Evolutionary conservation across 768 basidiomycete species (phyloP), one percentile per base, ranked within the genome.

Genomic region (Tylopilus vinaceipallidus): DNA sequence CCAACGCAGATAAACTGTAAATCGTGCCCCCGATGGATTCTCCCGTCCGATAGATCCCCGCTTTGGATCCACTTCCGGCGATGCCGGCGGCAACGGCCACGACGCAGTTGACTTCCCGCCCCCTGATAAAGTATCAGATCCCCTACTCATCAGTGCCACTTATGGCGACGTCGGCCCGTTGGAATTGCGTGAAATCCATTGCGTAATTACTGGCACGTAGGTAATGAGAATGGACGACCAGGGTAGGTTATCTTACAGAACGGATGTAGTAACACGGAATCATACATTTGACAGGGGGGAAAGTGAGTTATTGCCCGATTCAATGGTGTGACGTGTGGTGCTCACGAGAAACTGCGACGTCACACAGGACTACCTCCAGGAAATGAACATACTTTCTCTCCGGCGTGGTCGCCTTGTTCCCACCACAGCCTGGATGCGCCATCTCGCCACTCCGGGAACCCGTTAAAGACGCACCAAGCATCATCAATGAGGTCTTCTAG

Each of bases 141-240:
- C 22, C n/a, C n/a, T n/a, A n/a, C 73, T 94, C 22, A 76, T 78
- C 2, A 93, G 91, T 56, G 91, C 85, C 0, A 90, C n/a, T n/a
- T n/a, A 92, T 59, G 92, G 91, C 63, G 88, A 91, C 57, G 74
- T 91, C 1, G 91, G 90, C 0, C 91, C 91, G 3, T 63, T 94
- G 12, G 91, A 91, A 0, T 93, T 88, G 88, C 77, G 78, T 53
- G 79, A 84, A n/a, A n/a, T n/a, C n/a, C n/a, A n/a, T n/a, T n/a
- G n/a, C n/a, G n/a, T n/a, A n/a, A n/a, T n/a, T n/a, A n/a, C n/a
- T n/a, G n/a, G n/a, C n/a, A n/a, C n/a, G 57, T 83, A 82, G 47
- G 84, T 19, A 40, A 27, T 26, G 27, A 27, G 17, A 42, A 19
- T 22, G 54, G 42, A 49, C 16, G 26, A n/a, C n/a, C n/a, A n/a